Evolutionary conservation across 2,329 filamentous ascomycete genomes (phyloP).

Genomic region (Ophiostoma perfectum): DNA sequence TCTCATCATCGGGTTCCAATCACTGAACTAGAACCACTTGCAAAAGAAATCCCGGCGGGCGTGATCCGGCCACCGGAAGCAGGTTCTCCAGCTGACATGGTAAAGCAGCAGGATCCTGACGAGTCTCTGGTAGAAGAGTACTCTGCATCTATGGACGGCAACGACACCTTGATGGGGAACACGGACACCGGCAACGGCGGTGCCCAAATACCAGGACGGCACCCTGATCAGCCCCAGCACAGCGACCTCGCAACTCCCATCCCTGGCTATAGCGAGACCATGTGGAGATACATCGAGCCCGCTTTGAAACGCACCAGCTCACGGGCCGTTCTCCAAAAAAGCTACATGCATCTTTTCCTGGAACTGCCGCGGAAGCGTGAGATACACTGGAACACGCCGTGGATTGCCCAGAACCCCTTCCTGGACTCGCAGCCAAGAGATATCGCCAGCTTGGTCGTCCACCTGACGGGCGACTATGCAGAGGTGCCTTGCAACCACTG

Average conservation of each 20-base stretch:
- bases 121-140: constrained; percentile 3
- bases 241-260: constrained; percentile 7
- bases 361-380: constrained; percentile 30
- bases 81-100: neutral
- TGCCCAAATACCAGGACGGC: neutral
- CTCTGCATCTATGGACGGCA: neutral
- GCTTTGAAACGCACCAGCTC: constrained; percentile 25
- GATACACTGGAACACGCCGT: constrained; percentile 30
- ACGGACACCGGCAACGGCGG: neutral
- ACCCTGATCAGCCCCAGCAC: neutral
- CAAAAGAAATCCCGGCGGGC: neutral
- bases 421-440: constrained; percentile 29
- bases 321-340: constrained; percentile 21
- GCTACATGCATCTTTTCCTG: constrained; percentile 29
- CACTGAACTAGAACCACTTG: constrained; percentile 19
- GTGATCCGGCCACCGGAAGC: neutral
- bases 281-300: constrained; percentile 32
- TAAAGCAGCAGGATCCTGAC: neutral
- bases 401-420: constrained; percentile 26
- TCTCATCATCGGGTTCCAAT: constrained; percentile 25
- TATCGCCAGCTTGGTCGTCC: constrained; percentile 31
- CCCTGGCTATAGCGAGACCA: constrained; percentile 13
- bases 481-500: constrained; percentile 30
- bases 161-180: neutral
- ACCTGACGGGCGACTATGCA: constrained; percentile 32